Evolutionary conservation across 352 stramenopile genomes (phyloP).

Genomic region (Phytophthora vignae): DNA sequence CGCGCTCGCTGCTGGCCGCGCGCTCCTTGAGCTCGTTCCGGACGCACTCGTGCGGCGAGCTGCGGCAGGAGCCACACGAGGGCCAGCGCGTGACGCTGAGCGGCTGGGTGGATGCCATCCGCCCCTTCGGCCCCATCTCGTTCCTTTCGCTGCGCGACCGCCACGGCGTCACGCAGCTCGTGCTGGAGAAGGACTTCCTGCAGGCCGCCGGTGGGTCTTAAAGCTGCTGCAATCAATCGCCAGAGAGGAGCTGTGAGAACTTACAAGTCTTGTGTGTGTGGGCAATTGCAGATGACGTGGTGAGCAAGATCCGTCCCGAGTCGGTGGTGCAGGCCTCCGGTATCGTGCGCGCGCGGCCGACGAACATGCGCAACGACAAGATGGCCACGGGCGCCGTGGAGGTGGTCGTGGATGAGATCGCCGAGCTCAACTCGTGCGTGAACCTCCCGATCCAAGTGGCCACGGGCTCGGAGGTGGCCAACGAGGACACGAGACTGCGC

Average conservation of each 20-base stretch:
- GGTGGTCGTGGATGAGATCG: constrained; percentile 69
- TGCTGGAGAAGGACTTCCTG: constrained; percentile 72
- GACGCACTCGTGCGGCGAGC: constrained; percentile 79
- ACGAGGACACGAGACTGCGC: constrained; percentile 78
- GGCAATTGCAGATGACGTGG: constrained; percentile 38
- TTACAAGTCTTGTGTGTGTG: not conserved
- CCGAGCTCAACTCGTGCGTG: constrained; percentile 68
- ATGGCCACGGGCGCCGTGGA: constrained; percentile 82
- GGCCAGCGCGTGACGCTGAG: constrained; percentile 72
- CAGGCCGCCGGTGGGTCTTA: constrained; percentile 36
- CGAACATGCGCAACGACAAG: constrained; percentile 74
- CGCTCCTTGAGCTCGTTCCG: constrained; percentile 59
- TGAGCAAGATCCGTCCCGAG: constrained; percentile 72
- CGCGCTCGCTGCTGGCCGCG: constrained; percentile 14
- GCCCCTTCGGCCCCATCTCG: constrained; percentile 77
- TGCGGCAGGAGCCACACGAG: constrained; percentile 60
- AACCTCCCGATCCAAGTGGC: constrained; percentile 74
- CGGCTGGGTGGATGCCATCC: constrained; percentile 85
- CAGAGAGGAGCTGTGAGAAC: not conserved
- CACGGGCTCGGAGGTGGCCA: constrained; percentile 57
- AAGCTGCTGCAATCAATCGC: no score
- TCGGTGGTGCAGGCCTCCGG: constrained; percentile 74
- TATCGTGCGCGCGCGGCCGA: constrained; percentile 61
- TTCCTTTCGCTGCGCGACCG: constrained; percentile 88
- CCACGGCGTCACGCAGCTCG: constrained; percentile 82